Percentiles rank a stretch among this genome's conserved stretches.
These are phyloP conservation scores for Planoprotostelium fungivorum DNA, from an alignment of 78 protist genomes.

Conservation along the genomic window DNA sequence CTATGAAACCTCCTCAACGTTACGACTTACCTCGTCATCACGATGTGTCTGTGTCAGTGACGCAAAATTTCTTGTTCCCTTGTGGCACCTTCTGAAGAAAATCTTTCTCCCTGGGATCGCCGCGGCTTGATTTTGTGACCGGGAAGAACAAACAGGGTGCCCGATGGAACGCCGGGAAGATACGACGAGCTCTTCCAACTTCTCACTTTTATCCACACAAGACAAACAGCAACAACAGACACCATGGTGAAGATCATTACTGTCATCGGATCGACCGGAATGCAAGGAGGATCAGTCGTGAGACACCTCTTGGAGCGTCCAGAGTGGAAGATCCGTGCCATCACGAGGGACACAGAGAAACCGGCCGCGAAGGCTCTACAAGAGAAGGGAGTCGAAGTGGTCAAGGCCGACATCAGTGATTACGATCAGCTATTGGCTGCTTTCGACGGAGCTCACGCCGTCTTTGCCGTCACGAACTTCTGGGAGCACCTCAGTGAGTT, in stretches of 20 bases:
- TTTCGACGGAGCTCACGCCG: constrained; percentile 9
- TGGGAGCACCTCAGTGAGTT: too few relatives aligned
- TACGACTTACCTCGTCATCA: too few relatives aligned
- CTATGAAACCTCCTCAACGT: too few relatives aligned
- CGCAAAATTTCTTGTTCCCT: too few relatives aligned
- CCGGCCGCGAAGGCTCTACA: not conserved
- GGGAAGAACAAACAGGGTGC: too few relatives aligned
- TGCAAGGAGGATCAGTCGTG: constrained; percentile 21
- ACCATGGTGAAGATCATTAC: constrained; percentile 5
- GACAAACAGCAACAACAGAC: not conserved
- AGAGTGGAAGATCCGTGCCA: constrained; percentile 7
- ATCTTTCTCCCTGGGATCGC: too few relatives aligned
- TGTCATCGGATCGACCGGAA: constrained; percentile 21
- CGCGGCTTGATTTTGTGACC: too few relatives aligned
- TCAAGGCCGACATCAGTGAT: not conserved
- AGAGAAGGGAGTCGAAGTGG: constrained; percentile 5
- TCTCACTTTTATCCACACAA: too few relatives aligned
- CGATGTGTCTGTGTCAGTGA: too few relatives aligned
- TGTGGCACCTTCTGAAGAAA: too few relatives aligned
- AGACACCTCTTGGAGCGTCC: constrained; percentile 1
- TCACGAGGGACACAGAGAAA: constrained; percentile 1
- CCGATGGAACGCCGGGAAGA: too few relatives aligned
- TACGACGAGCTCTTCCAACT: too few relatives aligned
- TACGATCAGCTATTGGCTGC: not conserved
- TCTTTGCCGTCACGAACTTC: constrained; percentile 10